Evolutionary conservation across 2,329 filamentous ascomycete genomes (phyloP).

Genomic region (Curvularia spicifera): DNA sequence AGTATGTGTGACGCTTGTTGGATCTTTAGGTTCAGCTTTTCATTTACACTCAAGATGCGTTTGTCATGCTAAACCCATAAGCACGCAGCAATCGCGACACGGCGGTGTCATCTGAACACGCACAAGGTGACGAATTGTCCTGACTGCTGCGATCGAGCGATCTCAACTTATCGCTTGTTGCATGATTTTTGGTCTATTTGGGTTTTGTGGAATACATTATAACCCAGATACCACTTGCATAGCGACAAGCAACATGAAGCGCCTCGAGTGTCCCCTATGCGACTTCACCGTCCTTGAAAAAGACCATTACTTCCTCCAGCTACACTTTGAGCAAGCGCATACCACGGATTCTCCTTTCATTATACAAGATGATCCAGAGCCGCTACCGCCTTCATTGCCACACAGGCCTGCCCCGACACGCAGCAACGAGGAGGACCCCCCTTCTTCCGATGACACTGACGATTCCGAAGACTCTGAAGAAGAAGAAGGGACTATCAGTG

Average conservation of each 20-base stretch:
- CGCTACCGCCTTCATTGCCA: constrained; percentile 33
- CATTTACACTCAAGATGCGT: constrained; percentile 8
- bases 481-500: constrained; percentile 44
- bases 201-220: constrained; percentile 6
- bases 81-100: constrained; percentile 16
- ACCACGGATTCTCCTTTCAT: constrained; percentile 49
- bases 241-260: constrained; percentile 27
- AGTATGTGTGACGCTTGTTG: constrained; percentile 25
- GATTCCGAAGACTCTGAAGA: constrained; percentile 32
- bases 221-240: constrained; percentile 5
- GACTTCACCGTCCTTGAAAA: constrained; percentile 36
- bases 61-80: constrained; percentile 28
- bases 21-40: constrained; percentile 13
- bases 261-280: constrained; percentile 47
- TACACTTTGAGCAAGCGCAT: constrained; percentile 52
- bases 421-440: constrained; percentile 26
- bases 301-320: constrained; percentile 45
- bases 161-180: background rate
- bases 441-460: constrained; percentile 37
- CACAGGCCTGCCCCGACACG: constrained; percentile 27
- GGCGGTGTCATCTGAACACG: constrained; percentile 10
- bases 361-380: constrained; percentile 40
- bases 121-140: constrained; percentile 18
- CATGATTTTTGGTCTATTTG: background rate
- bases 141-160: background rate